Base-by-base conservation (phyloP, 495 filamentous ascomycete species). In the Aspergillus saccharolyticus region DNA sequence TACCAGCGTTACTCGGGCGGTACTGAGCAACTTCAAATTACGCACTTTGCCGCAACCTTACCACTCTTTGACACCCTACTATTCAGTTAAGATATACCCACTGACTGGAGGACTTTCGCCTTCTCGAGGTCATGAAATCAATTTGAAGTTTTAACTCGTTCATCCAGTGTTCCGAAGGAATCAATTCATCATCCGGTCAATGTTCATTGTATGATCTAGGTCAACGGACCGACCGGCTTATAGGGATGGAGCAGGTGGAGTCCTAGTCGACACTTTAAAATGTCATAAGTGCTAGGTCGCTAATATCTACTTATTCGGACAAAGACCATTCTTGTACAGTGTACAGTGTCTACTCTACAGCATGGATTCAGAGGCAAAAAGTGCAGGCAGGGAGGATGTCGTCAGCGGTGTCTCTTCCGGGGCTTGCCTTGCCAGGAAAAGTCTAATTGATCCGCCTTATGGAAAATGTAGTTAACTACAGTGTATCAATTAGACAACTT, bases 381-480 rank as follows among this genome's bases (percentile, higher is more conserved):
- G 9, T 5, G 7, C 33, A 39, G 7, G n/a, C n/a, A n/a, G n/a
- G n/a, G n/a, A n/a, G 33, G 12, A 39, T 39, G 33, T 39, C 33
- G 33, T 39, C 33, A 39, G 33, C 33, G 33, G 33, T 39, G 33
- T 39, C 10, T 39, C 33, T 39, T 39, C 33, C 33, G 33, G 33
- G 4, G 3, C 25, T 28, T 28, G 25, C 25, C 9, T 28, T 3
- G 25, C 25, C 25, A 28, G 54, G 43, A 28, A 53, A 55, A 60
- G 58, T 56, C 53, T 53, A 60, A 53, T n/a, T n/a, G n/a, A n/a
- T 46, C 42, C 21, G 44, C 49, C 16, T 43, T 53, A 53, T 53
- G 51, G n/a, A 48, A 45, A 28, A 9, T 28, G 25, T 28, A 9
- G 3, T 4, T 28, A 28, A 28, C 9, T n/a, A n/a, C n/a, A n/a